A percentile compares a stretch with the other conserved stretches of the same genome.
These are phyloP conservation scores for Collybiopsis luxurians DNA, from an alignment of 768 basidiomycete species.

Conservation along the genomic window DNA sequence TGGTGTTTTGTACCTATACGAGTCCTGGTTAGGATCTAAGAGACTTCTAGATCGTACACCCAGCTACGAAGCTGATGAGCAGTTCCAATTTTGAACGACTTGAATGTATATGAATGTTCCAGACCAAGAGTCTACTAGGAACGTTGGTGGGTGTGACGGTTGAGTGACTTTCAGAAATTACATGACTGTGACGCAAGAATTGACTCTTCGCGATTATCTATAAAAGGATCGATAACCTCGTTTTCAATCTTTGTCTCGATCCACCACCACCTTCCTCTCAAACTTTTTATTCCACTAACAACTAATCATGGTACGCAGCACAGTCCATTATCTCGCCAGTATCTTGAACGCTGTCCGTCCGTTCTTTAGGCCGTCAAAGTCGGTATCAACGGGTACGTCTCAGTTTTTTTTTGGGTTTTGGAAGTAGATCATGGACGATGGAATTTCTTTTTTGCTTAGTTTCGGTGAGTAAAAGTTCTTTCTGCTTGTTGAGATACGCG, in stretches of 20 bases:
- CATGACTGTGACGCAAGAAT: neutral
- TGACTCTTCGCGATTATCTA: slow-evolving; percentile 5
- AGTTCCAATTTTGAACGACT: too few relatives aligned
- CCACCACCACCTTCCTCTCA: slow-evolving; percentile 1
- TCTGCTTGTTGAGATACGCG: neutral
- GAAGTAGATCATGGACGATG: neutral
- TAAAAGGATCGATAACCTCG: slow-evolving; percentile 3
- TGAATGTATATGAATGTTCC: too few relatives aligned
- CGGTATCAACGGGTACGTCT: slow-evolving; percentile 91
- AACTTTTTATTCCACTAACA: neutral
- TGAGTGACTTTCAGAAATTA: neutral
- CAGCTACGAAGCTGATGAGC: too few relatives aligned
- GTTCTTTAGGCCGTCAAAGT: slow-evolving; percentile 64
- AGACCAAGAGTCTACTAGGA: too few relatives aligned
- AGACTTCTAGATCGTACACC: too few relatives aligned
- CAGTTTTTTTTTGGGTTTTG: neutral
- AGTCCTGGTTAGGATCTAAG: too few relatives aligned
- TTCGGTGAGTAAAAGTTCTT: slow-evolving; percentile 58
- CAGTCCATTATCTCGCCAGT: neutral
- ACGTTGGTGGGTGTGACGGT: neutral
- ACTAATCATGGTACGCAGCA: slow-evolving; percentile 8
- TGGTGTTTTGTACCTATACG: too few relatives aligned
- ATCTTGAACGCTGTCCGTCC: neutral
- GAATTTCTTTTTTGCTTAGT: slow-evolving; percentile 31
- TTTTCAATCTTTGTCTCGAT: neutral